Evolutionary conservation across 176 grass and related monocot genomes (phyloP), one percentile per base, ranked within the genome.

Genomic region (Oryza meridionalis): DNA sequence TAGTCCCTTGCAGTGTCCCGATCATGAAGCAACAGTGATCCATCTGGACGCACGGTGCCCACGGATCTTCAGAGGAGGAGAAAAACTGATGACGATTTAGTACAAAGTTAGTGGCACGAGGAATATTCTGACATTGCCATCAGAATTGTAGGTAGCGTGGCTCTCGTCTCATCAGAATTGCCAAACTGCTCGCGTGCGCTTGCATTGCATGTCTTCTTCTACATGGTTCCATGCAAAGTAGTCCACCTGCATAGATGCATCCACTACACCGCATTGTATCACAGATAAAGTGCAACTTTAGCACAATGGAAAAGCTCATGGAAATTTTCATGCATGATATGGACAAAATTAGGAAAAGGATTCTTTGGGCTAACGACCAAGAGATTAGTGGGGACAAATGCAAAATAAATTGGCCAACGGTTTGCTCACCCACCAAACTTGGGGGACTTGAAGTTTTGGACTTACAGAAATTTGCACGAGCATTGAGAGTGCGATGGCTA

Each of bases 121-220:
- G 46, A 81, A 81, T 70, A 43, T 61, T 29, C 49, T 43, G 50
- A 49, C 79, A 59, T 44, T 29, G 50, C 64, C 14, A 19, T 82
- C 35, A 72, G 14, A 9, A 21, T 0, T 44, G 40, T 5, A 24
- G 70, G 16, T 49, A 40, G 38, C 6, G 38, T 37, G n/a, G 14
- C 51, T 7, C 19, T 37, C 2, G 2, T 16, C 15, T 35, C 17
- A 11, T 11, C 61, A n/a, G 51, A 15, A 13, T 5, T 76, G 11
- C 43, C 69, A 72, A 16, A 47, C n/a, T 44, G 11, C 69, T 44
- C 40, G 70, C 70, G 0, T 73, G 42, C n/a, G 6, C 8, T 46
- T 62, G 58, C 58, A 8, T 46, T 62, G 58, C 58, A 24, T 43
- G n/a, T 12, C 47, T 9, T 73, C 22, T 81, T 81, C 79, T 65